Evolutionary conservation across 257 asterid genomes (phyloP), one percentile per base, ranked within the genome.

Genomic region (Jacaranda copaia): DNA sequence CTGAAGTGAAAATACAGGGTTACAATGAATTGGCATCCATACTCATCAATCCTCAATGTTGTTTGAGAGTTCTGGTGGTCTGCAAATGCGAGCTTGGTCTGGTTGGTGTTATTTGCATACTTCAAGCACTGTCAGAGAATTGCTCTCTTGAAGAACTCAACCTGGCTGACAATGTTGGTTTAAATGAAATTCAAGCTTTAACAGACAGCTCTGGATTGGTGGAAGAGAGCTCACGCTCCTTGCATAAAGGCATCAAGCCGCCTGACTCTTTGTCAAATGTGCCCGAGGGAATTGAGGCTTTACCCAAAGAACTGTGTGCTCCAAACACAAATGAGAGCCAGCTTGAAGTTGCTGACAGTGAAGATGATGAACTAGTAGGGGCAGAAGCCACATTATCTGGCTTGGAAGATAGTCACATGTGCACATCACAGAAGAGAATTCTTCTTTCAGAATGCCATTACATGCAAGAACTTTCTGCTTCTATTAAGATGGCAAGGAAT

Each of bases 301-400:
- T 66, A 77, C 63, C 69, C 40, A 72, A 77, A 61, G 87, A 65
- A 58, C 20, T 49, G 40, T 81, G 80, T 52, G 65, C 67, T 69
- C 57, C 66, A 10, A 63, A 80, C 66, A 51, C 61, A 39, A 74
- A 78, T 35, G 83, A 40, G 56, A 70, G 73, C 80, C 82, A 59
- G 18, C 89, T 93, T 53, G 96, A 84, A 86, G 94, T 90, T 81
- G 87, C 97, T 72, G 98, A 95, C 77, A 91, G 96, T 84, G 99
- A 91, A 82, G 96, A 95, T 73, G 96, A 95, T 73, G 89, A 85
- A 25, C 72, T 20, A 49, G 82, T 39, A 12, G 86, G 62, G 16
- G 76, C 18, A 7, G 85, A 76, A 51, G 81, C 78, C 45, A 70
- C 81, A 19, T 69, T 63, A 70, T 72, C 86, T 39, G 80, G 84